A percentile compares a stretch with the other conserved stretches of the same genome.
These are phyloP conservation scores for Apiotrichum veenhuisii DNA, from an alignment of 1,284 basidiomycete species.

Conservation along the genomic window DNA sequence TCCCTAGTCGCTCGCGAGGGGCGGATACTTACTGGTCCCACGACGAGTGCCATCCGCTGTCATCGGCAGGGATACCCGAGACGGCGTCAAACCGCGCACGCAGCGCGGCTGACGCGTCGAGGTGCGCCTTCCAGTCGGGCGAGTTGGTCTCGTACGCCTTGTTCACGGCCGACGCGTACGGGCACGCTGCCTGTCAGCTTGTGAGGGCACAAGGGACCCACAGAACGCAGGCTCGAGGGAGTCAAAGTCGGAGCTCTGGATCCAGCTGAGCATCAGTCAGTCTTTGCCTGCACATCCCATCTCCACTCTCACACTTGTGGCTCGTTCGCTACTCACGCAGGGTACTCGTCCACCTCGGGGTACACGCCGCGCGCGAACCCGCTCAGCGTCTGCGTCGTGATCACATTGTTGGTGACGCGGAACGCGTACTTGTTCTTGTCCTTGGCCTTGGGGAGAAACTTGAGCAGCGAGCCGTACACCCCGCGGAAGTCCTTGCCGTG, in stretches of 20 bases:
- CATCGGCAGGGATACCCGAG: slow-evolving; percentile 26
- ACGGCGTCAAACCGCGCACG: slow-evolving; percentile 31
- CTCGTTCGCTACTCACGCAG: too few species aligned
- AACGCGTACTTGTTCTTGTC: slow-evolving; percentile 29
- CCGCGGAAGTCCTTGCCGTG: slow-evolving; percentile 35
- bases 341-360: slow-evolving; percentile 26
- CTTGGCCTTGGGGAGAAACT: slow-evolving; percentile 28
- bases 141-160: slow-evolving; percentile 14
- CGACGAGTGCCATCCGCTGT: slow-evolving; percentile 31
- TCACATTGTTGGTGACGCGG: slow-evolving; percentile 41
- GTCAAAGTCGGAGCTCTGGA: slow-evolving; percentile 29
- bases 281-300: too few species aligned
- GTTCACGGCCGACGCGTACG: slow-evolving; percentile 14
- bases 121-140: slow-evolving; percentile 29
- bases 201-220: slow-evolving; percentile 5
- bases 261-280: background rate
- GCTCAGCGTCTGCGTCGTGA: slow-evolving; percentile 37
- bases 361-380: slow-evolving; percentile 31
- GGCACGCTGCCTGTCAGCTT: slow-evolving; percentile 19
- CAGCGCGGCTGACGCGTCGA: slow-evolving; percentile 20
- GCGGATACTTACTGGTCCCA: slow-evolving; percentile 44
- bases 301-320: too few species aligned
- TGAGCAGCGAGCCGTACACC: slow-evolving; percentile 33
- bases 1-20: too few species aligned
- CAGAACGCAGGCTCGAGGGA: slow-evolving; percentile 34